These are phyloP conservation scores for Pseudozyma flocculosa DNA, from an alignment of 1,284 basidiomycete genomes.

Conservation along the genomic window DNA sequence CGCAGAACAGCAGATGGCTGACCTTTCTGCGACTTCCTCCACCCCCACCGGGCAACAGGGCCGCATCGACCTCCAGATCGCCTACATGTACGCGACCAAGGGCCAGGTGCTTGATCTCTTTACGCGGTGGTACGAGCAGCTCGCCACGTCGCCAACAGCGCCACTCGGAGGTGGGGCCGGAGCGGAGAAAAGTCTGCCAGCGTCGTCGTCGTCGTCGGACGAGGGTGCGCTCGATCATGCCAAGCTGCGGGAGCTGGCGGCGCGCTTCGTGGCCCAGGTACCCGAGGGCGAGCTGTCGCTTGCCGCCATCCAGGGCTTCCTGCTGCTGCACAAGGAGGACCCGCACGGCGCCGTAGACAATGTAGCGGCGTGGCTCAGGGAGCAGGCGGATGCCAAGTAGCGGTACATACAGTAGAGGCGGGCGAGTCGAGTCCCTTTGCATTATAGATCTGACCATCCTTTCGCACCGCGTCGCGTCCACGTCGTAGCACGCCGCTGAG, in stretches of 20 bases:
- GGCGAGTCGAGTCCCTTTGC: too few relatives aligned
- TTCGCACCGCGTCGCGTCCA: too few relatives aligned
- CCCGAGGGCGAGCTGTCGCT: slow-evolving; percentile 3
- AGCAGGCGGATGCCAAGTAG: slow-evolving; percentile 3
- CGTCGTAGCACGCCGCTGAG: too few relatives aligned
- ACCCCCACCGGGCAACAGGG: neutral
- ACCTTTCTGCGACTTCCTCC: too few relatives aligned
- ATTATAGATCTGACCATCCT: too few relatives aligned
- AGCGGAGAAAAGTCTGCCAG: too few relatives aligned
- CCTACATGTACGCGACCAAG: slow-evolving; percentile 5
- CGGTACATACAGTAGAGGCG: too few relatives aligned
- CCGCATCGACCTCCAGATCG: slow-evolving; percentile 9
- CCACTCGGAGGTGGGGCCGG: too few relatives aligned
- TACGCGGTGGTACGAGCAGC: slow-evolving; percentile 7
- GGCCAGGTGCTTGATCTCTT: slow-evolving; percentile 10
- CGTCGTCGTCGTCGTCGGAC: neutral
- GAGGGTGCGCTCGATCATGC: neutral
- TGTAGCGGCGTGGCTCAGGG: slow-evolving; percentile 2
- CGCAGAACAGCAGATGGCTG: too few relatives aligned
- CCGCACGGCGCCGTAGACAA: slow-evolving; percentile 3
- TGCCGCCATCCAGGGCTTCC: slow-evolving; percentile 13
- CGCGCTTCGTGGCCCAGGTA: slow-evolving; percentile 1
- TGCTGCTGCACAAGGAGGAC: slow-evolving; percentile 3
- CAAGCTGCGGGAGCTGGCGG: neutral
- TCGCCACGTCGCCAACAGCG: neutral